Percentiles rank a stretch among this genome's conserved stretches.
These are phyloP conservation scores for Rhododendron henanense DNA, from an alignment of 148 eudicot species.

Conservation along the genomic window DNA sequence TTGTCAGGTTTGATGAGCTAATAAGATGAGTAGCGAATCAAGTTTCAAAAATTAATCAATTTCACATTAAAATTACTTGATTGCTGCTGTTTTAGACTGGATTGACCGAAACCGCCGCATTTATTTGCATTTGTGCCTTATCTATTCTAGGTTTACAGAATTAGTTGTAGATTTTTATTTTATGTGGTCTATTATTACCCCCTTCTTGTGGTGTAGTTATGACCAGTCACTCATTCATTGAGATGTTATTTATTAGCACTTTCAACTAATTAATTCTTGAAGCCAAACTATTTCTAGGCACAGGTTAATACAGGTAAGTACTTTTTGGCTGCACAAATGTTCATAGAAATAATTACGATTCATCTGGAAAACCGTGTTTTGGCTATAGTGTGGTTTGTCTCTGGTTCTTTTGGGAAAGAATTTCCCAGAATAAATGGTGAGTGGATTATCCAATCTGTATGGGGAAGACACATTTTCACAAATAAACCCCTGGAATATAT, in stretches of 20 bases:
- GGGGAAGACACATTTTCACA: neutral
- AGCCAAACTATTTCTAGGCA: neutral
- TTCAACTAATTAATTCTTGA: neutral
- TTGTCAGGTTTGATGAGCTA: neutral
- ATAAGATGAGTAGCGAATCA: neutral
- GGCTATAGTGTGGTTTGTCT: neutral
- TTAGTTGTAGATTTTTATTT: neutral
- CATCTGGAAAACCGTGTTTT: neutral
- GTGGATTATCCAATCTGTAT: neutral
- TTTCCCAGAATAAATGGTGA: neutral
- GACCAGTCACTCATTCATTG: neutral
- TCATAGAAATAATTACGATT: neutral
- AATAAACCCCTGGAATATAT: neutral
- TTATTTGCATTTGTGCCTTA: neutral
- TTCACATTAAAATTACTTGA: neutral
- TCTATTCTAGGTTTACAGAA: neutral
- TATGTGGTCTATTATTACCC: neutral
- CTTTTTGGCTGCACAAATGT: neutral
- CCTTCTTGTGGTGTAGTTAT: neutral
- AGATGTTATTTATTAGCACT: neutral
- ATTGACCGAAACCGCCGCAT: neutral
- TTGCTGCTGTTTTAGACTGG: neutral
- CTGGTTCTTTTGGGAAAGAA: neutral
- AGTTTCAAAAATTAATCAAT: neutral
- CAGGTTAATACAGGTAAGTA: neutral